These are phyloP conservation scores for Hyparrhenia diplandra DNA, from an alignment of 176 grass and related monocot genomes.

Conservation along the genomic window DNA sequence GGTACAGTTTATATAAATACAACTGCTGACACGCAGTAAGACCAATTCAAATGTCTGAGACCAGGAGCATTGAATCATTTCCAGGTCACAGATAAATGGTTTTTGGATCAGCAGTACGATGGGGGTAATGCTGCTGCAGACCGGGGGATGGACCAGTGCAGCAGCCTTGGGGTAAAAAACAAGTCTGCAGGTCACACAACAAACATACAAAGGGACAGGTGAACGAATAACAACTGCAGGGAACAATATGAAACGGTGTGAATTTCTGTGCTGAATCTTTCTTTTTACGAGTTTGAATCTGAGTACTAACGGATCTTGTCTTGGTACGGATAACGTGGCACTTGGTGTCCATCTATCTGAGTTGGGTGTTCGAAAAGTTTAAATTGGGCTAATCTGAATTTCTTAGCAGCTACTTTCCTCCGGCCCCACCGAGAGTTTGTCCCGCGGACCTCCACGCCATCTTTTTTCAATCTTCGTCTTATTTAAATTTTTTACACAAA, in stretches of 20 bases:
- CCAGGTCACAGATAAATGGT: background rate
- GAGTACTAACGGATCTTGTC: conserved; percentile 1
- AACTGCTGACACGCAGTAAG: conserved; percentile 20
- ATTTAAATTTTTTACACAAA: no score
- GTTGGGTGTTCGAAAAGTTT: no score
- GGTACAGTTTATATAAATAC: conserved; percentile 35
- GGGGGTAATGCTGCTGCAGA: conserved; percentile 2
- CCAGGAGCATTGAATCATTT: conserved; percentile 28
- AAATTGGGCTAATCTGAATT: no score
- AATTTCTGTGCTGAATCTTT: conserved; percentile 2
- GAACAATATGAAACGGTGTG: background rate
- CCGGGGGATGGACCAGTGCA: no score
- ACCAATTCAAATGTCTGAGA: conserved; percentile 38
- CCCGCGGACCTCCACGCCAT: no score
- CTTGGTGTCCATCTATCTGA: background rate
- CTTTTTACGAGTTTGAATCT: conserved; percentile 36
- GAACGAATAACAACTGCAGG: conserved; percentile 19
- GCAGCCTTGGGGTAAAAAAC: conserved; percentile 38
- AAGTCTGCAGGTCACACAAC: conserved; percentile 40
- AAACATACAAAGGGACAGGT: conserved; percentile 37
- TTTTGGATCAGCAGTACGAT: background rate
- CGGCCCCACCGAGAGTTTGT: no score
- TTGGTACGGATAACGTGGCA: background rate
- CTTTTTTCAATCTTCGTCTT: no score
- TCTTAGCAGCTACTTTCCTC: no score